Percentiles rank a stretch among this genome's conserved stretches.
phyloP scores from a whole-genome alignment of 164 flowering plant species.

The Brasenia schreberi region DNA sequence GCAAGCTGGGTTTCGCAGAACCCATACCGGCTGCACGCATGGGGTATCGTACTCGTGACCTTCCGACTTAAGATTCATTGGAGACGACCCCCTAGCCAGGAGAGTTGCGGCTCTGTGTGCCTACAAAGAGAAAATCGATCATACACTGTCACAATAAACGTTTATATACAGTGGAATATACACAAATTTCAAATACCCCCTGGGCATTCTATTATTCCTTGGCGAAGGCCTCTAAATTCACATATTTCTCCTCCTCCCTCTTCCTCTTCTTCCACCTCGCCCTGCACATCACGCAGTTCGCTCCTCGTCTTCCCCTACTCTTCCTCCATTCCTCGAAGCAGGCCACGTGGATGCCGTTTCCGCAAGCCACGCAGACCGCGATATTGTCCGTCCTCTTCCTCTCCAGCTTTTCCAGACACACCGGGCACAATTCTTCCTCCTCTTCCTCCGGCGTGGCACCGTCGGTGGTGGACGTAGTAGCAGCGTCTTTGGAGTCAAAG shows the following conservation, averaged over 20 bases:
- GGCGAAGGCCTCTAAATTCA: conserved; percentile 54
- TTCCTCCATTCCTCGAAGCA: conserved; percentile 70
- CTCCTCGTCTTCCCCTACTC: conserved; percentile 45
- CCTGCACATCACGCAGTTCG: conserved; percentile 71
- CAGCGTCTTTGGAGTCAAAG: conserved; percentile 8
- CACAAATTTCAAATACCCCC: background rate
- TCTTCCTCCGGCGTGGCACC: conserved; percentile 9
- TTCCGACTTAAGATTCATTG: too few relatives aligned
- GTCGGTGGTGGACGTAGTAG: background rate
- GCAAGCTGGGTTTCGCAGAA: too few relatives aligned
- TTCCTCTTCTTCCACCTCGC: conserved; percentile 50
- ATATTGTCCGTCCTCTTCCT: conserved; percentile 17
- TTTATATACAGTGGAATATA: too few relatives aligned
- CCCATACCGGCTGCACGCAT: too few relatives aligned
- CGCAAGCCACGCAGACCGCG: conserved; percentile 54
- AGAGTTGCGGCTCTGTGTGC: too few relatives aligned
- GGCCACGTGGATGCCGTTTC: conserved; percentile 59
- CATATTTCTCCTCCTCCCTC: conserved; percentile 37
- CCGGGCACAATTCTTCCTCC: conserved; percentile 50
- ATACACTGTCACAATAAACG: too few relatives aligned
- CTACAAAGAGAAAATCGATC: too few relatives aligned
- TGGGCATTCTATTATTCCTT: conserved; percentile 16
- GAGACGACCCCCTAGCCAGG: too few relatives aligned
- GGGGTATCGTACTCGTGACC: too few relatives aligned
- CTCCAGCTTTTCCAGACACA: conserved; percentile 67